Evolutionary conservation across 2,329 filamentous ascomycete species (phyloP), one percentile per base, ranked within the genome.

Genomic region (Hymenoscyphus fraxineus): DNA sequence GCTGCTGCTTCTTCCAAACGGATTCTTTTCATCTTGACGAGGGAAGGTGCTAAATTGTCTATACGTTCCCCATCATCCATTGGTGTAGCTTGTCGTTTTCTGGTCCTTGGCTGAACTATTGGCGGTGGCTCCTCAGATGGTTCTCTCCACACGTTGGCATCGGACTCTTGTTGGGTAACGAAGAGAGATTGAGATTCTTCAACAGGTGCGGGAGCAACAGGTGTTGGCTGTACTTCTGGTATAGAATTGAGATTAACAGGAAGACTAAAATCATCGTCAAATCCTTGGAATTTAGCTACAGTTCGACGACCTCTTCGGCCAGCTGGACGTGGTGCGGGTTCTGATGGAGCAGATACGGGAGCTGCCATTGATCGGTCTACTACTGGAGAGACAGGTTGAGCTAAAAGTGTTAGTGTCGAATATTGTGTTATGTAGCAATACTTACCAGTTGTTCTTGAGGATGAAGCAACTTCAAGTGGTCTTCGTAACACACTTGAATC

Each of bases 21-120:
- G 27, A 90, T 88, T n/a, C 88, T 86, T 75, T 96, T 98, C 73
- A 93, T 85, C 5, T 87, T 87, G 35, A 89, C 87, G 3, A 91
- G 88, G 0, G 88, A 91, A 0, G 93, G 91, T 1, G 93, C 87
- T 63, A 97, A 84, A 27, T 84, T 82, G 15, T 92, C 87, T 75
- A 94, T 85, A 9, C 90, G 77, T 56, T 89, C 84, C 64, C 71
- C 66, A 44, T 73, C 70, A 13, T 81, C 68, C 0, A 79, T 68
- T 4, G 78, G 76, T 1, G 80, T 77, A 3, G 79, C 78, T 2
- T 73, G 74, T 31, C 84, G 77, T 70, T 87, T 87, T 38, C 66
- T 65, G 2, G 60, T 60, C 51, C 64, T 61, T 54, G 65, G 47
- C 59, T 68, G 62, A 4, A 64, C 57, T 32, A 64, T 64, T 2